Conservation (phyloP, 345 rosid genomes). For the Kernera saxatilis region DNA sequence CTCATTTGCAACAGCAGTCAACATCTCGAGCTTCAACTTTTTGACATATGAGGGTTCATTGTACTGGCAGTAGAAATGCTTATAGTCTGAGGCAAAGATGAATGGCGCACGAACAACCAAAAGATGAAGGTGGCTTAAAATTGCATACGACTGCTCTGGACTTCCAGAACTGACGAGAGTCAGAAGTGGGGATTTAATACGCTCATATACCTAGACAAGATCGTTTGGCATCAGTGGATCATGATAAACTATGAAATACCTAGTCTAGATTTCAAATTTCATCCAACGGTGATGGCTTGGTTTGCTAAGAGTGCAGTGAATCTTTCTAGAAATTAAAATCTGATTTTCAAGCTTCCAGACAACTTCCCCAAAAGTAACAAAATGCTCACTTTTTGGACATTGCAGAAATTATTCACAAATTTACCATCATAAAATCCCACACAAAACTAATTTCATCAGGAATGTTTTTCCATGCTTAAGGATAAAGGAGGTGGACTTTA, state of each 20-base stretch:
- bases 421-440: not conserved
- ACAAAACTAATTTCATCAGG: not conserved
- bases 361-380: not conserved
- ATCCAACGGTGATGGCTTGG: not conserved
- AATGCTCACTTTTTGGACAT: not conserved
- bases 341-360: constrained; percentile 11
- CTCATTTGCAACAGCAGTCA: constrained; percentile 98
- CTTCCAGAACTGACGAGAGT: constrained; percentile 98
- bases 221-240: constrained; percentile 10
- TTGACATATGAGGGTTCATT: constrained; percentile 94
- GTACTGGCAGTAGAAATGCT: constrained; percentile 97
- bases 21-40: constrained; percentile 98
- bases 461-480: not conserved
- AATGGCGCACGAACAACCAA: constrained; percentile 97
- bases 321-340: not conserved
- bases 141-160: constrained; percentile 97
- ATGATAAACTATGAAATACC: not conserved
- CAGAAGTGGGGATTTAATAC: constrained; percentile 93
- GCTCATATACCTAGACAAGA: constrained; percentile 80
- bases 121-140: constrained; percentile 91
- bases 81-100: constrained; percentile 84
- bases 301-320: not conserved
- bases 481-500: constrained; percentile 4
- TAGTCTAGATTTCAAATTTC: not conserved
- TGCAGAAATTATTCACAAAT: not conserved